phyloP scores from a whole-genome alignment of 2,329 filamentous ascomycete genomes.

The Botrytis pseudocinerea region DNA sequence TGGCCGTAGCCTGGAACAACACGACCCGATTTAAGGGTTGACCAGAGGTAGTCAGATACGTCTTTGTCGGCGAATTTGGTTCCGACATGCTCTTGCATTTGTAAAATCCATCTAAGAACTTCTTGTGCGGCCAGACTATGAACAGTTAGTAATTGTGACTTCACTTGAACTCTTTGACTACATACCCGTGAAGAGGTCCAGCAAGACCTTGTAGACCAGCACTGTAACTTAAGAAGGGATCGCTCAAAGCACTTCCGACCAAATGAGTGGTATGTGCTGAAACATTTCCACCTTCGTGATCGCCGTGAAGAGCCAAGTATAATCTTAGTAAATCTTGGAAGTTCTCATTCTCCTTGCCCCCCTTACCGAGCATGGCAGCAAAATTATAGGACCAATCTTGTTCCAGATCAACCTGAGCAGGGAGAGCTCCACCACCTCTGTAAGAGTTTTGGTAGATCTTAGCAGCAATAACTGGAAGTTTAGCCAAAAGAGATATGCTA shows the following conservation, averaged over 20 bases:
- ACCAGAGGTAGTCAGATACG: constrained; percentile 88
- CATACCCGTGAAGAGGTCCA: constrained; percentile 81
- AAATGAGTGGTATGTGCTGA: constrained; percentile 94
- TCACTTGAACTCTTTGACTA: constrained; percentile 2
- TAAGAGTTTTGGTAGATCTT: constrained; percentile 97
- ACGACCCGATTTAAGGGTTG: constrained; percentile 86
- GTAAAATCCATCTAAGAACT: constrained; percentile 92
- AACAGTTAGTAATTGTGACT: constrained; percentile 19
- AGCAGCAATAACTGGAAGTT: constrained; percentile 93
- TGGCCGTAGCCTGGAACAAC: constrained; percentile 94
- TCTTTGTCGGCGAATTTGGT: constrained; percentile 75
- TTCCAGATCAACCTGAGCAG: constrained; percentile 72
- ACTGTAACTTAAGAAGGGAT: constrained; percentile 94
- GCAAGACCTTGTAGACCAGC: constrained; percentile 94
- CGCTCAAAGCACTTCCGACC: constrained; percentile 89
- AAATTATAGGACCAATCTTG: constrained; percentile 99
- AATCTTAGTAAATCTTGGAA: constrained; percentile 94
- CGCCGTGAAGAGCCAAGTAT: constrained; percentile 94
- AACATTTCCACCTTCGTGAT: constrained; percentile 98
- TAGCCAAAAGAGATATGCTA: constrained; percentile 87
- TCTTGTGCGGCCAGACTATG: constrained; percentile 86
- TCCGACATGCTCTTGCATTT: constrained; percentile 91
- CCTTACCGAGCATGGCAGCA: constrained; percentile 90
- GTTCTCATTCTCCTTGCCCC: constrained; percentile 81
- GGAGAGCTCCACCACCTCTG: constrained; percentile 72